These are phyloP conservation scores for Ceriops zippeliana DNA, from an alignment of 345 rosid species.

Conservation along the genomic window DNA sequence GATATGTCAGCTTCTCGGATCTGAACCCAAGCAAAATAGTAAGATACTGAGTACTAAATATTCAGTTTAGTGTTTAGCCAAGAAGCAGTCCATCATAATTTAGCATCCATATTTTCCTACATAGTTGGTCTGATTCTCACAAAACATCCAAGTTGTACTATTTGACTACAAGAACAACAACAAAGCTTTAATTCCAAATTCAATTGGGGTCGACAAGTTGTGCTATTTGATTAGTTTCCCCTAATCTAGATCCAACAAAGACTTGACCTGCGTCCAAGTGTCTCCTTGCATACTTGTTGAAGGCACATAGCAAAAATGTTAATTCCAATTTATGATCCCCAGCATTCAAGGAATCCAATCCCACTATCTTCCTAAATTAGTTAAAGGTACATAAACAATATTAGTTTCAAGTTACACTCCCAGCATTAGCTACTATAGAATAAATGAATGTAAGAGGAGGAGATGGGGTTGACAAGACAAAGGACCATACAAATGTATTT, in stretches of 20 bases:
- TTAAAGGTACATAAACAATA: neutral
- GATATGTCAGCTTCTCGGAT: conserved; percentile 99
- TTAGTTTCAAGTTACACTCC: neutral
- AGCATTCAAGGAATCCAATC: neutral
- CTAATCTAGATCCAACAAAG: neutral
- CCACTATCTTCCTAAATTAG: neutral
- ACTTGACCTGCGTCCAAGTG: neutral
- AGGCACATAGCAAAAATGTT: neutral
- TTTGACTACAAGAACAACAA: too few species aligned
- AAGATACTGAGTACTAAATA: neutral
- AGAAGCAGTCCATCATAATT: too few species aligned
- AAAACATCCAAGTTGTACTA: too few species aligned
- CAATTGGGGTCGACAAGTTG: neutral
- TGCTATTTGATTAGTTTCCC: neutral
- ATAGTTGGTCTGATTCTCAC: too few species aligned
- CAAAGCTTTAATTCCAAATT: too few species aligned
- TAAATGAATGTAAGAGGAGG: neutral
- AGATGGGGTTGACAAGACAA: neutral
- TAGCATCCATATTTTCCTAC: too few species aligned
- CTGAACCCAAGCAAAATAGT: conserved; percentile 38
- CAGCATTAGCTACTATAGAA: neutral
- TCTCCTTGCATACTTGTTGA: neutral
- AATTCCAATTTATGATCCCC: too few species aligned
- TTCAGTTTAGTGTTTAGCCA: too few species aligned
- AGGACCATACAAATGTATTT: too few species aligned